Conservation (phyloP, 2,329 filamentous ascomycete species). For the Aaosphaeria arxii region DNA sequence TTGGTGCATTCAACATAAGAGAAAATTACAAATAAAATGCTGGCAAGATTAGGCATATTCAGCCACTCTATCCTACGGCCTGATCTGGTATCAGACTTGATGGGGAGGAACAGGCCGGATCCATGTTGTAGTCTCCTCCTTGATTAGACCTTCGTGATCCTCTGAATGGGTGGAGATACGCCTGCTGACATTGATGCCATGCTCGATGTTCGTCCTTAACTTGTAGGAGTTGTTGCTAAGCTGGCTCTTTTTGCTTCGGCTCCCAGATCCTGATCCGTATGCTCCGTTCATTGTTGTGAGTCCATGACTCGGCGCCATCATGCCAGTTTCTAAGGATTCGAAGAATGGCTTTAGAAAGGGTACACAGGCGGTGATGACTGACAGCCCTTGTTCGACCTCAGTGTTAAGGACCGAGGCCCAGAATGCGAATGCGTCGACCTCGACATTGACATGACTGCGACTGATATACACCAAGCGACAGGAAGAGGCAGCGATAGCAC, state of each 20-base stretch:
- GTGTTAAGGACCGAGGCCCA: constrained; percentile 1
- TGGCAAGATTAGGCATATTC: no score
- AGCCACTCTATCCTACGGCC: no score
- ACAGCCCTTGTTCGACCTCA: constrained; percentile 1
- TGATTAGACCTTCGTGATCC: neutral
- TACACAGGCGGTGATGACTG: constrained; percentile 4
- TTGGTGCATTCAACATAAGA: no score
- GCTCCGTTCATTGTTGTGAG: neutral
- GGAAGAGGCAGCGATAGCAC: constrained; percentile 1
- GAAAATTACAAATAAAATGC: no score
- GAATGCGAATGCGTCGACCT: neutral
- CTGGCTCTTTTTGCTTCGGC: constrained; percentile 2
- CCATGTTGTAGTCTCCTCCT: constrained; percentile 1
- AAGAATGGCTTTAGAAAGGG: constrained; percentile 6
- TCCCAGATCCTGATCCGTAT: neutral
- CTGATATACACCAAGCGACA: neutral
- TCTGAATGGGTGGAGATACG: constrained; percentile 2
- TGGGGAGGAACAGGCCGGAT: neutral
- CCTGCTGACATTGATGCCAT: constrained; percentile 2
- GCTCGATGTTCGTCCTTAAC: neutral
- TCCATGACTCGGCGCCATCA: constrained; percentile 3
- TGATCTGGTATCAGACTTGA: neutral
- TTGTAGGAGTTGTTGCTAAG: constrained; percentile 1
- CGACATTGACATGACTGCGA: neutral
- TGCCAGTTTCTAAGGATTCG: constrained; percentile 4